Base-by-base conservation (phyloP, 441 rosid species). In the Omphalea diandra region DNA sequence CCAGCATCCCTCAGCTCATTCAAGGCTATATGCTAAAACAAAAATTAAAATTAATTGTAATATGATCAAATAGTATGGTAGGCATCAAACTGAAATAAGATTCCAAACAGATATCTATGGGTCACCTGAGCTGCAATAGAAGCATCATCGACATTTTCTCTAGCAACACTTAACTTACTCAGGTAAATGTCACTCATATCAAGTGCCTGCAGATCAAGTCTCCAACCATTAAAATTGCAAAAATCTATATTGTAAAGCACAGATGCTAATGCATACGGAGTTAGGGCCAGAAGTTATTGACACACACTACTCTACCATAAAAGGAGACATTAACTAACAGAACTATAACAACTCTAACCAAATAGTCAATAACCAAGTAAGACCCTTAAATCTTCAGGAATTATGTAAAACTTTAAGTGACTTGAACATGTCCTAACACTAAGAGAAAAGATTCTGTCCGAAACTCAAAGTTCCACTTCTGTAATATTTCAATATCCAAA, bases 41-140 rank as follows among this genome's bases (percentile, higher is more conserved):
- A 73, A 57, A 60, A 65, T 49, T 24, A 50, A n/a, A 65, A 64
- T 54, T 27, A 63, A 44, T 73, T 56, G 35, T 9, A 12, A 60
- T 54, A 52, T 26, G n/a, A 56, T 22, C 15, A 22, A 33, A 29
- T 12, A 22, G 22, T 41, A 41, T 2, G 41, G 29, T 20, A 31
- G 6, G 35, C 1, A 50, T 15, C 59, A 52, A 57, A 61, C 31
- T 18, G 58, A 55, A 67, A 41, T 24, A 60, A 33, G 36, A 20
- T 15, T 22, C 44, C 17, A 63, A 59, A 71, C 17, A 29, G 38
- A 35, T 17, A 33, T 70, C 47, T 49, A 50, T 5, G 17, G 53
- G 62, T 68, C 46, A 85, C 87, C 87, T 80, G 81, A 73, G 86
- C 91, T 26, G 85, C 87, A 75, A 55, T 52, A 61, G 86, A 86